Base-by-base conservation (phyloP, 176 grass and related monocot species). In the Leersia perrieri region DNA sequence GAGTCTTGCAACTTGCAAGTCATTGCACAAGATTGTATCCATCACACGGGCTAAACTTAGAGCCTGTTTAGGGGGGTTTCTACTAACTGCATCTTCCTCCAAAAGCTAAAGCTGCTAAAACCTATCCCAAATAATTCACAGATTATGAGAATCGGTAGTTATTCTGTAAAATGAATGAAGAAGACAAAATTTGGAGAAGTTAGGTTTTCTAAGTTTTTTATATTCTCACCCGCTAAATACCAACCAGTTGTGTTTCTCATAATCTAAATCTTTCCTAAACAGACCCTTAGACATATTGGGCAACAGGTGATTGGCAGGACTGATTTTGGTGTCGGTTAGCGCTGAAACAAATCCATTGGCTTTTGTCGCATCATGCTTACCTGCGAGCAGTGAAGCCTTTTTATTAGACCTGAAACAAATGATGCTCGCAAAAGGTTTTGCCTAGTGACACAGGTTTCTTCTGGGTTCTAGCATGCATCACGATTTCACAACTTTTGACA, bases 351-450 rank as follows among this genome's bases (percentile, higher is more conserved):
- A 72, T 45, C 35, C 55, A 16, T 51, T 5, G 31, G 30, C 28
- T 28, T 83, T 65, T 83, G 58, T 51, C n/a, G 41, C 23, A 4
- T 31, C 70, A 39, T 66, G 32, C 60, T 49, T 74, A 12, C 80
- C 70, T 39, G 65, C 30, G 13, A 74, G n/a, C 58, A 65, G 58
- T 2, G 29, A 38, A 5, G 40, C 40, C 35, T 27, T 32, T 20
- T n/a, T 51, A 20, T 53, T 61, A 13, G 31, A 16, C 31, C 16
- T 33, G 33, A 27, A 27, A 53, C 44, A 74, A 42, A 55, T 67
- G 71, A 79, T 34, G 28, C 45, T 28, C 65, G 35, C 34, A 68
- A 57, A 47, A 11, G 9, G 49, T 8, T 53, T 57, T n/a, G 11
- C 40, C 41, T 57, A 26, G 36, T 28, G 35, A 47, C 9, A 28